phyloP scores from a whole-genome alignment of 768 basidiomycete genomes.

The Udeniomyces megalosporus region DNA sequence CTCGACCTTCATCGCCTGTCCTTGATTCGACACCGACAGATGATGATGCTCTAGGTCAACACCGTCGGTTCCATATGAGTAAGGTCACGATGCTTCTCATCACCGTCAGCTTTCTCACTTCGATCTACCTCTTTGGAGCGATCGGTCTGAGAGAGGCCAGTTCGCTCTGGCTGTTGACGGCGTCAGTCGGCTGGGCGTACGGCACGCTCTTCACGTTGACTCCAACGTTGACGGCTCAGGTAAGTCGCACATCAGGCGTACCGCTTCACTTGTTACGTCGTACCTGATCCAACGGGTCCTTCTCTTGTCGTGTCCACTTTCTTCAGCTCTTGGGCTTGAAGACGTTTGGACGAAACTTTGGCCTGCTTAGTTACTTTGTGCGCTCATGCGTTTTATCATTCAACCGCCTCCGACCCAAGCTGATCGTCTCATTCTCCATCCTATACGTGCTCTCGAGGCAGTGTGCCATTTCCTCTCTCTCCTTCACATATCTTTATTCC shows the following conservation, averaged over 20 bases:
- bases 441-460: background rate
- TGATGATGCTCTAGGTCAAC: no score
- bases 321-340: background rate
- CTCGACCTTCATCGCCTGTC: no score
- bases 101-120: background rate
- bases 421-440: background rate
- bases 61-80: background rate
- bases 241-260: no score
- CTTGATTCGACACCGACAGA: no score
- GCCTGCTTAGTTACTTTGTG: background rate
- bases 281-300: no score
- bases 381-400: no score
- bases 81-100: slow-evolving; percentile 4
- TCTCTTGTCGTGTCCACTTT: background rate
- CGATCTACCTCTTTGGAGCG: background rate
- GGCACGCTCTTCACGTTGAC: background rate
- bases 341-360: slow-evolving; percentile 9
- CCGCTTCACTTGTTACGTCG: no score
- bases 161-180: slow-evolving; percentile 1
- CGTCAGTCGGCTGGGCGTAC: slow-evolving; percentile 7
- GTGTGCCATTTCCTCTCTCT: slow-evolving; percentile 6
- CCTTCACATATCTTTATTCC: slow-evolving; percentile 14
- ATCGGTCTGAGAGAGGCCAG: background rate
- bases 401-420: background rate
- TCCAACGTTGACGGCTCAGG: background rate